These are phyloP conservation scores for Dendrothele bispora DNA, from an alignment of 768 basidiomycete species.

Conservation along the genomic window DNA sequence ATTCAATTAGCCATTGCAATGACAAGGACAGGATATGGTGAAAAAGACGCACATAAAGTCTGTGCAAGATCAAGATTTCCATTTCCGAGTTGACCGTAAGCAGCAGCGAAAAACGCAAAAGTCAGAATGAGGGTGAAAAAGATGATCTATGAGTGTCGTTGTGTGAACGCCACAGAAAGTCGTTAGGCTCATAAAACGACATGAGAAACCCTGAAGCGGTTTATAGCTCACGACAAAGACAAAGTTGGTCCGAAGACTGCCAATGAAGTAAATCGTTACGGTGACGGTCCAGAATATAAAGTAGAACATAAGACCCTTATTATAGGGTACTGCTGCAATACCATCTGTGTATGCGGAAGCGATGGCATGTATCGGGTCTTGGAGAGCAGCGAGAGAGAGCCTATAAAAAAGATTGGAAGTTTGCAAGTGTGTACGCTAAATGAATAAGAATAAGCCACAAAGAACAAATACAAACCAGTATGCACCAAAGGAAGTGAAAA, in stretches of 20 bases:
- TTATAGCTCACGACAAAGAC: slow-evolving; percentile 12
- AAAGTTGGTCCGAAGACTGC: slow-evolving; percentile 11
- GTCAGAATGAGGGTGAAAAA: slow-evolving; percentile 9
- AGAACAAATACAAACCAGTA: slow-evolving; percentile 8
- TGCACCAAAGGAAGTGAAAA: slow-evolving; percentile 12
- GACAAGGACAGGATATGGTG: background rate
- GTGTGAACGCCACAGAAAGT: background rate
- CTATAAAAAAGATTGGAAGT: background rate
- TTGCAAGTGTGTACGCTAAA: background rate
- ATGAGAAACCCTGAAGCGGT: background rate
- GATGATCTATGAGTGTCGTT: background rate
- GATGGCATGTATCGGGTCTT: slow-evolving; percentile 11
- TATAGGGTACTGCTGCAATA: too few relatives aligned
- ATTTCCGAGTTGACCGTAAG: background rate
- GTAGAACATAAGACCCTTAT: slow-evolving; percentile 11
- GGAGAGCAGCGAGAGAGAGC: slow-evolving; percentile 10
- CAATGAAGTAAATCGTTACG: slow-evolving; percentile 9
- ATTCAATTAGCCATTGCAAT: background rate
- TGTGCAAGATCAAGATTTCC: background rate
- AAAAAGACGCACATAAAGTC: background rate
- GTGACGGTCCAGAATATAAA: slow-evolving; percentile 13
- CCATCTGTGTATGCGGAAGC: slow-evolving; percentile 1
- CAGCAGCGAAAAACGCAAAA: slow-evolving; percentile 4
- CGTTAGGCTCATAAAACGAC: background rate
- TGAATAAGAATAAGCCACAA: background rate